A percentile compares a stretch with the other conserved stretches of the same genome.
phyloP scores from a whole-genome alignment of 805 yeast genomes.

The Wilhelminamyces savonicus region DNA sequence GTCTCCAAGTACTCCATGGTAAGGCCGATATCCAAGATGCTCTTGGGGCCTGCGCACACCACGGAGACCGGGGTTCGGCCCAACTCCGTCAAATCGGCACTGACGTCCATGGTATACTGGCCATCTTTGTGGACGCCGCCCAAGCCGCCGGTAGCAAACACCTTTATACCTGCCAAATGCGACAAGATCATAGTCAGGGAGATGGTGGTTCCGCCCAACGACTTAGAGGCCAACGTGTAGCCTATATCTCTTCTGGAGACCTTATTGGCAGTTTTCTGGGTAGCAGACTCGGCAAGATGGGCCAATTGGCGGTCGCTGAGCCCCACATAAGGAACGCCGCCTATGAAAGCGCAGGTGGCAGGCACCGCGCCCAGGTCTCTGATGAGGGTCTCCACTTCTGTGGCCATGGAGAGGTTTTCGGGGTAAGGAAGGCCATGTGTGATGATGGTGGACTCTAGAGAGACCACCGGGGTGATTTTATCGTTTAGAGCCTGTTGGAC shows the following conservation, averaged over 20 bases:
- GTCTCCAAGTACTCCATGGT: conserved; percentile 87
- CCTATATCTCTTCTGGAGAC: conserved; percentile 80
- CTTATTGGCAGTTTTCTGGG: conserved; percentile 37
- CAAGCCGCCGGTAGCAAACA: conserved; percentile 89
- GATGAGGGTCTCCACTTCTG: conserved; percentile 54
- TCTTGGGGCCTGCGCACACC: conserved; percentile 90
- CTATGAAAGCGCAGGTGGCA: conserved; percentile 75
- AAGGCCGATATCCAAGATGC: conserved; percentile 71
- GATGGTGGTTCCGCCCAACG: conserved; percentile 86
- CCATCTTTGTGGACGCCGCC: conserved; percentile 89
- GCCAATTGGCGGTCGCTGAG: conserved; percentile 42
- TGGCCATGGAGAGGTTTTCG: conserved; percentile 67
- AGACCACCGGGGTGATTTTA: conserved; percentile 58
- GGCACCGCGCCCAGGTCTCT: conserved; percentile 67
- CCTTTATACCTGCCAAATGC: conserved; percentile 65
- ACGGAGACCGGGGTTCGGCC: conserved; percentile 80
- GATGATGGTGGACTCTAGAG: conserved; percentile 81
- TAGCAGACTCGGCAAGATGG: conserved; percentile 36
- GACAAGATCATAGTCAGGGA: conserved; percentile 85
- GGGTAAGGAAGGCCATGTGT: conserved; percentile 90
- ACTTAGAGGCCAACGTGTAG: conserved; percentile 51
- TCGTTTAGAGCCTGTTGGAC: conserved; percentile 54
- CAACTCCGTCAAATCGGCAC: conserved; percentile 83
- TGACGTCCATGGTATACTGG: conserved; percentile 67
- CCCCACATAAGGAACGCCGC: conserved; percentile 72